Evolutionary conservation across 2,329 filamentous ascomycete species (phyloP).

Genomic region (Aureobasidium sp.): DNA sequence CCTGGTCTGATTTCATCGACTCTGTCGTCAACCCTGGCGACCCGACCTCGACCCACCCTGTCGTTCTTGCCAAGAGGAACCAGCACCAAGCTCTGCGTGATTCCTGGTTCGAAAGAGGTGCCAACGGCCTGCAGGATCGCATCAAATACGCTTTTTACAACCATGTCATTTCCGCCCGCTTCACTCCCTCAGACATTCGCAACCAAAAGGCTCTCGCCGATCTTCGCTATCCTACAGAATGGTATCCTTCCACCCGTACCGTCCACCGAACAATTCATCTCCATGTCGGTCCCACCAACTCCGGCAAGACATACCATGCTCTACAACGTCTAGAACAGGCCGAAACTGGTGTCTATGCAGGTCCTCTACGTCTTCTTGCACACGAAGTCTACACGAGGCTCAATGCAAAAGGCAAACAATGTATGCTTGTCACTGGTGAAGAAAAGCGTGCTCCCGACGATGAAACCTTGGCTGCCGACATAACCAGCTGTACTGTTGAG

Average conservation of each 20-base stretch:
- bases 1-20: conserved; percentile 23
- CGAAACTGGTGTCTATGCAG: conserved; percentile 76
- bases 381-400: conserved; percentile 94
- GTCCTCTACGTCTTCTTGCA: conserved; percentile 78
- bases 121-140: conserved; percentile 24
- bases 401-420: conserved; percentile 65
- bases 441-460: conserved; percentile 57
- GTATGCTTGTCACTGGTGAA: conserved; percentile 83
- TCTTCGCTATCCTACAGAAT: conserved; percentile 81
- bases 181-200: conserved; percentile 49
- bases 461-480: conserved; percentile 43
- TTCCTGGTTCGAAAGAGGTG: conserved; percentile 18
- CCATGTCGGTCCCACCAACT: conserved; percentile 95
- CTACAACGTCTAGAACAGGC: conserved; percentile 74
- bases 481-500: conserved; percentile 88
- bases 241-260: conserved; percentile 77
- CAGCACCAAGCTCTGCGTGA: conserved; percentile 3
- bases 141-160: conserved; percentile 63
- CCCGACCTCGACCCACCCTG: background rate
- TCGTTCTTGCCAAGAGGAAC: background rate
- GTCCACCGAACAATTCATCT: conserved; percentile 80
- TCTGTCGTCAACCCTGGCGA: conserved; percentile 9
- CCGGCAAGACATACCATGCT: conserved; percentile 94
- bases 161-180: conserved; percentile 51
- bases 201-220: conserved; percentile 66